Base-by-base conservation (phyloP, 106 monocot genomes). In the Xerophyta viscosa region DNA sequence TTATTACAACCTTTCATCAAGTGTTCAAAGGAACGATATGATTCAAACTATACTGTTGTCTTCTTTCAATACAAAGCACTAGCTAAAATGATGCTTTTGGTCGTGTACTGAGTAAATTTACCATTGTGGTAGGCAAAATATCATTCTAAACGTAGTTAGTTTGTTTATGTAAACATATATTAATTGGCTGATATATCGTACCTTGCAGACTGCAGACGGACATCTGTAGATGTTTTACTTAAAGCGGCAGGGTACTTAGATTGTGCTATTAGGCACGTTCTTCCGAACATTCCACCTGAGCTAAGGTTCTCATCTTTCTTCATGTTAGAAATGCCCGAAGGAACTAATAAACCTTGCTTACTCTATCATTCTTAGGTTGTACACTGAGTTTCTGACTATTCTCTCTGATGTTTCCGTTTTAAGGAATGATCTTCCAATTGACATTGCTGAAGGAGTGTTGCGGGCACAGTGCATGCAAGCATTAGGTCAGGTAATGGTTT, bases 171-270 rank as follows among this genome's bases (percentile, higher is more conserved):
- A n/a, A n/a, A n/a, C 39, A 3, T 39, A 39, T 12, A 39, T 10
- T 39, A 15, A 15, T 39, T 3, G 15, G 13, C 39, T 12, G 10
- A 39, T 39, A 12, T 39, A 15, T 21, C 50, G 27, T 17, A n/a
- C 31, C n/a, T 61, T 66, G n/a, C 79, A 89, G 89, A 89, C 46
- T 74, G 49, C 24, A 79, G 68, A 52, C 37, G 77, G n/a, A 54
- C 53, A 27, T 73, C 83, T 1, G 57, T 89, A 47, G 89, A 83
- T 61, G 50, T 70, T 64, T 68, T 89, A 7, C 41, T 89, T 54
- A 83, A 84, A 58, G 83, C 83, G 53, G 79, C 89, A 29, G 89
- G 89, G 20, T 89, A 84, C 60, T 56, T 89, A 31, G 80, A 89
- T 29, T 84, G 76, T 60, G 89, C 89, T 18, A 44, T 72, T 23